Evolutionary conservation across 495 filamentous ascomycete species (phyloP).

Genomic region (Penicillium cataractarum): DNA sequence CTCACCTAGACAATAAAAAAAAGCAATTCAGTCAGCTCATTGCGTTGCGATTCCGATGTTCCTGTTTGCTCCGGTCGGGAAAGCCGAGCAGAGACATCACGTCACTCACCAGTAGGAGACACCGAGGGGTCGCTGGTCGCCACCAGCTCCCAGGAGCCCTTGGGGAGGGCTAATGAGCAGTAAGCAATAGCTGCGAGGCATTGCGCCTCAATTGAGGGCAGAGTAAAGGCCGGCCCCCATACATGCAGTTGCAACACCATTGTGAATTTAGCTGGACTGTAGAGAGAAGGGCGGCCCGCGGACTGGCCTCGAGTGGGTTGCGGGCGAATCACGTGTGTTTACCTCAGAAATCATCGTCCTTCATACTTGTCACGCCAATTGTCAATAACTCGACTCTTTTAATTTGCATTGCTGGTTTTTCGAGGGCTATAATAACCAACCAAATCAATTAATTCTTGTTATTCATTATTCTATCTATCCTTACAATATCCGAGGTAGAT

Average conservation of each 20-base stretch:
- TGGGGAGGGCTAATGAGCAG: constrained; percentile 59
- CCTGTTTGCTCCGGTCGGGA: constrained; percentile 10
- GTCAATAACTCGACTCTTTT: too few relatives aligned
- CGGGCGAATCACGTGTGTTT: constrained; percentile 36
- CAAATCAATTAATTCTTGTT: too few relatives aligned
- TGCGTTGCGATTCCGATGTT: neutral
- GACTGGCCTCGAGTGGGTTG: constrained; percentile 17
- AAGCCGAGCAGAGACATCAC: constrained; percentile 17
- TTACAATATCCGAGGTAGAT: too few relatives aligned
- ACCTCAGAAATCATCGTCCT: neutral
- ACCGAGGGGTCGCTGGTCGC: constrained; percentile 73
- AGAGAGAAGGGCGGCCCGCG: constrained; percentile 19
- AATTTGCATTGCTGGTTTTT: too few relatives aligned
- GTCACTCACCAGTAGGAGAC: constrained; percentile 72
- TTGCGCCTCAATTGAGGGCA: constrained; percentile 90
- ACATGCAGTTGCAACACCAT: constrained; percentile 82
- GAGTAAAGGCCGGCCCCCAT: constrained; percentile 85
- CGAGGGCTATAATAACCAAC: too few relatives aligned
- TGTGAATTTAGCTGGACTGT: constrained; percentile 26
- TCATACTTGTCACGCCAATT: neutral
- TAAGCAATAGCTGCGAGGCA: constrained; percentile 79
- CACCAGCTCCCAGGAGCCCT: constrained; percentile 72
- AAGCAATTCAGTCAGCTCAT: constrained; percentile 10
- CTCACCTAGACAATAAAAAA: constrained; percentile 55
- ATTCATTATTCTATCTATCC: too few relatives aligned